phyloP scores from a whole-genome alignment of 768 basidiomycete genomes.

The Boletus patriciae region DNA sequence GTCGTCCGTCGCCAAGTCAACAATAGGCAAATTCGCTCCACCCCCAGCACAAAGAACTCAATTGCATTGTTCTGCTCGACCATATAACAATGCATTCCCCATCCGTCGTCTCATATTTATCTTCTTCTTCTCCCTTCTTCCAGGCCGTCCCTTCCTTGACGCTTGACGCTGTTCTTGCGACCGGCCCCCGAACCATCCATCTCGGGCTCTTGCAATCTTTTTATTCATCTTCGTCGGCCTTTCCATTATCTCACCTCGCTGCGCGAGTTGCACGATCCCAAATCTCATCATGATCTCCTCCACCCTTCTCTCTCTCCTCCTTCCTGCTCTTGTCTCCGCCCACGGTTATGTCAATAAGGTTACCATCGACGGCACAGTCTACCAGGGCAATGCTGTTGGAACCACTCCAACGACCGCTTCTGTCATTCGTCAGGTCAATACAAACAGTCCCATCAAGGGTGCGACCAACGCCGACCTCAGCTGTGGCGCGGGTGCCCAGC shows the following conservation, averaged over 20 bases:
- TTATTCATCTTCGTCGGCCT: neutral
- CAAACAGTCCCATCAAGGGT: conserved; percentile 53
- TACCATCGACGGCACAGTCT: conserved; percentile 28
- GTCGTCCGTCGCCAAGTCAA: conserved; percentile 3
- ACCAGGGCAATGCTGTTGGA: conserved; percentile 33
- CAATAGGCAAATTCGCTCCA: neutral
- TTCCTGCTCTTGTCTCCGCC: conserved; percentile 28
- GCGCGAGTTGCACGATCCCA: conserved; percentile 14
- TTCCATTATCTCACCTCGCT: conserved; percentile 19
- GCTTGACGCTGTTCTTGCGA: neutral
- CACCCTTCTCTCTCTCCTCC: conserved; percentile 17
- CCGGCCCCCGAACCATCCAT: neutral
- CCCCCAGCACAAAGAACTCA: too few relatives aligned
- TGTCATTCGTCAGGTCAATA: conserved; percentile 44
- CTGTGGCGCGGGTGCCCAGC: conserved; percentile 55
- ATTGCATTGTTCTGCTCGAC: neutral
- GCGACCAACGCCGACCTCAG: conserved; percentile 52
- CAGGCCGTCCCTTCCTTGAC: neutral
- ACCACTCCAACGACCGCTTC: conserved; percentile 28
- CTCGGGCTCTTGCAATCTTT: conserved; percentile 1
- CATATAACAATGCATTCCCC: neutral
- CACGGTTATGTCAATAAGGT: conserved; percentile 31
- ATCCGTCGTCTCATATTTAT: neutral
- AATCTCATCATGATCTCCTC: conserved; percentile 15
- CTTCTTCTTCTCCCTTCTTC: too few relatives aligned